Conservation (phyloP, 306 rosid genomes). For the Lathyrus sativus region DNA sequence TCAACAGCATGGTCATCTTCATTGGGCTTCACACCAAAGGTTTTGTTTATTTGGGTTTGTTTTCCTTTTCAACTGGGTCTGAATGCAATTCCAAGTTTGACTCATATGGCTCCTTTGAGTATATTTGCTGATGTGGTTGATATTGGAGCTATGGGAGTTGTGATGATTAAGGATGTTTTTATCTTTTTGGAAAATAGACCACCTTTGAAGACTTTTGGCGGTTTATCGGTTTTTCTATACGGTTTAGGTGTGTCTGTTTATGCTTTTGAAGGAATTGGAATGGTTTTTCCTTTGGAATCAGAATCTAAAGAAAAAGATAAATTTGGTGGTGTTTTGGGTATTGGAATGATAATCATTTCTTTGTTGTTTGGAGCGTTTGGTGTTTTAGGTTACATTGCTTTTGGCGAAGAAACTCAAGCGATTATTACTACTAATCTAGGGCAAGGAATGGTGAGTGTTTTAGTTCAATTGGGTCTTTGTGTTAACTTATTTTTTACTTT, state of each 20-base stretch:
- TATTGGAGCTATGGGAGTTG: constrained; percentile 58
- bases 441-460: constrained; percentile 49
- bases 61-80: constrained; percentile 68
- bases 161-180: constrained; percentile 58
- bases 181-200: constrained; percentile 51
- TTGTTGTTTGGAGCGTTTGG: constrained; percentile 61
- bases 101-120: constrained; percentile 77
- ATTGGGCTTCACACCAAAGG: constrained; percentile 56
- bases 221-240: constrained; percentile 52
- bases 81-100: constrained; percentile 63
- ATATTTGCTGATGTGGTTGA: constrained; percentile 69
- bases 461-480: constrained; percentile 65
- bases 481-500: constrained; percentile 60
- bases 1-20: not conserved
- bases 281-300: constrained; percentile 66
- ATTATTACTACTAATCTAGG: constrained; percentile 72
- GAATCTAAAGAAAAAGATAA: constrained; percentile 57
- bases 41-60: constrained; percentile 58
- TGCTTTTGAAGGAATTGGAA: constrained; percentile 71
- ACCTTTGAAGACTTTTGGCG: constrained; percentile 55
- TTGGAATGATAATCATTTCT: constrained; percentile 54
- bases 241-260: constrained; percentile 74
- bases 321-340: constrained; percentile 59
- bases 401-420: constrained; percentile 64
- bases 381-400: constrained; percentile 65